Evolutionary conservation across 2,329 filamentous ascomycete genomes (phyloP).

Genomic region (Nemania bipapillata): DNA sequence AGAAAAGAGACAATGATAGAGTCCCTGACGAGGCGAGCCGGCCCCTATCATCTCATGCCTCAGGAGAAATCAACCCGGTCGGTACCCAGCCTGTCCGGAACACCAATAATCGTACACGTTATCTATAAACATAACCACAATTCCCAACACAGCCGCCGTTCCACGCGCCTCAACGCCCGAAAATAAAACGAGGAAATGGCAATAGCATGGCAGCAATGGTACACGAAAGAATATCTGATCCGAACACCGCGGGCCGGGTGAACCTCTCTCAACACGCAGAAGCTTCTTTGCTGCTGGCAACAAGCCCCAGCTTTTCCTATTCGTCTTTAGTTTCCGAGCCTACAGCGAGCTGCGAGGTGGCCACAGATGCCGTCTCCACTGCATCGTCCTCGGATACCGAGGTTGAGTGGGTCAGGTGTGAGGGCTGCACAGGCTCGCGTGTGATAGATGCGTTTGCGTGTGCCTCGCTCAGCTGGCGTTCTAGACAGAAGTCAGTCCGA

Average conservation of each 20-base stretch:
- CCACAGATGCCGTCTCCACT: slow-evolving; percentile 24
- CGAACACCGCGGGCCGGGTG: background rate
- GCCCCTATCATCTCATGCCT: background rate
- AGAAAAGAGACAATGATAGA: background rate
- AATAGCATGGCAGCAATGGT: background rate
- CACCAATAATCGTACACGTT: slow-evolving; percentile 30
- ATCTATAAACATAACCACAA: slow-evolving; percentile 1
- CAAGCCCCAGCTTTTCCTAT: slow-evolving; percentile 25
- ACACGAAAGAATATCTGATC: background rate
- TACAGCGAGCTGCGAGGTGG: slow-evolving; percentile 32
- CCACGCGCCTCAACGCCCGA: background rate
- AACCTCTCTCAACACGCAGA: background rate
- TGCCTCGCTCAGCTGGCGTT: slow-evolving; percentile 64
- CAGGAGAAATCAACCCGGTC: background rate
- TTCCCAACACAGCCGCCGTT: background rate
- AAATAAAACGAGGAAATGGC: background rate
- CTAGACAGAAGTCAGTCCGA: slow-evolving; percentile 51
- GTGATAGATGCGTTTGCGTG: slow-evolving; percentile 53
- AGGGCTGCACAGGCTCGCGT: slow-evolving; percentile 62
- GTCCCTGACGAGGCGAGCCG: background rate
- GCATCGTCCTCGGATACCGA: slow-evolving; percentile 57
- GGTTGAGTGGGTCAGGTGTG: slow-evolving; percentile 61
- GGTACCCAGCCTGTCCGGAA: background rate
- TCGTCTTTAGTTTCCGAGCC: slow-evolving; percentile 44
- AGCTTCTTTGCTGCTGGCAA: background rate